Percentiles rank a stretch among this genome's conserved stretches.
These are phyloP conservation scores for Dendrobium officinale DNA, from an alignment of 106 monocot genomes.

Conservation along the genomic window DNA sequence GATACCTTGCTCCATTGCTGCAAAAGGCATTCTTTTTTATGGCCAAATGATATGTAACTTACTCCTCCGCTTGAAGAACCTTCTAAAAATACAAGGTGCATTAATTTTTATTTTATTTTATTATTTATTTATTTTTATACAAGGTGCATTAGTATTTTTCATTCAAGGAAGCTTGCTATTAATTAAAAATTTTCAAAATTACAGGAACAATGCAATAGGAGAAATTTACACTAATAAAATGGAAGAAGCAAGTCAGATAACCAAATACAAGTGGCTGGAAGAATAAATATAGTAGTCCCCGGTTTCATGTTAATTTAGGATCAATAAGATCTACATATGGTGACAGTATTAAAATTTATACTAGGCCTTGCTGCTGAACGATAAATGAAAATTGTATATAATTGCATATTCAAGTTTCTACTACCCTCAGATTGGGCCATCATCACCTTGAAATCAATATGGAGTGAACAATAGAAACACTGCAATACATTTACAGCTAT, in stretches of 20 bases:
- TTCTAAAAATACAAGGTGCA: neutral
- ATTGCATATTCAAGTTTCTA: neutral
- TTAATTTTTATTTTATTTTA: neutral
- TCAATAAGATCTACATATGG: neutral
- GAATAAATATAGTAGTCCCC: neutral
- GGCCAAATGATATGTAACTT: neutral
- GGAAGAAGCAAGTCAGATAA: neutral
- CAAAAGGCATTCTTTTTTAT: slow-evolving; percentile 8
- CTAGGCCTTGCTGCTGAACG: neutral
- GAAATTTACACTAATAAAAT: neutral
- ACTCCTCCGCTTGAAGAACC: neutral
- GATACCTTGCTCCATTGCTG: slow-evolving; percentile 3
- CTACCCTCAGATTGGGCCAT: neutral
- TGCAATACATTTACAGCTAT: neutral
- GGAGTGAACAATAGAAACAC: neutral
- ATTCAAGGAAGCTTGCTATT: neutral
- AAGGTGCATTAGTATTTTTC: neutral
- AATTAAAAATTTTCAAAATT: neutral
- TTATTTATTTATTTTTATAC: too few relatives aligned
- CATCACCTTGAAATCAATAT: neutral
- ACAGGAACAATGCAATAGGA: neutral
- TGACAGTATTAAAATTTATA: neutral
- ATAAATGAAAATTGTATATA: neutral
- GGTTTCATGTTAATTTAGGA: neutral
- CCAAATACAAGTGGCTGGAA: neutral